A percentile compares a stretch with the other conserved stretches of the same genome.
Conservation (phyloP, 108 stramenopile species). For the Cylindrotheca closterium region DNA sequence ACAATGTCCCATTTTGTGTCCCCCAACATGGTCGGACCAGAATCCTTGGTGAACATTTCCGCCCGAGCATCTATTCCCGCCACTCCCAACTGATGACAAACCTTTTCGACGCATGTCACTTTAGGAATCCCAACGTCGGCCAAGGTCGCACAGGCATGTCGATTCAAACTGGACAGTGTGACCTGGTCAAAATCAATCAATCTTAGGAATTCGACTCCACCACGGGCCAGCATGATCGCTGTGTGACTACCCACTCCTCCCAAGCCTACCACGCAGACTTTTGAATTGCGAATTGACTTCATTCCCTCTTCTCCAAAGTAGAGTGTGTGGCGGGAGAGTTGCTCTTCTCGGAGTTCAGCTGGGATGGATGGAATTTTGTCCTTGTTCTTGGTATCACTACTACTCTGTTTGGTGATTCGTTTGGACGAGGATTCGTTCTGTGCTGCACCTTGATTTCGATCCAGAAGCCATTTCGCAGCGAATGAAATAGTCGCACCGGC, state of each 20-base stretch:
- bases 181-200: slow-evolving; percentile 99
- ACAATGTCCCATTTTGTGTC: slow-evolving; percentile 79
- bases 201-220: slow-evolving; percentile 85
- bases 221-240: slow-evolving; percentile 93
- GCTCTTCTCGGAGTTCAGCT: slow-evolving; percentile 81
- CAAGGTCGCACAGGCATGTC: slow-evolving; percentile 97
- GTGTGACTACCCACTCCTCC: slow-evolving; percentile 97
- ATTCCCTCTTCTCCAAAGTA: slow-evolving; percentile 89
- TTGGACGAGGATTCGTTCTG: neutral
- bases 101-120: slow-evolving; percentile 68
- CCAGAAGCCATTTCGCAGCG: slow-evolving; percentile 8
- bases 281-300: slow-evolving; percentile 43
- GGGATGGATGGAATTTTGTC: slow-evolving; percentile 25
- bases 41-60: slow-evolving; percentile 75
- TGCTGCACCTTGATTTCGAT: neutral
- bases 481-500: slow-evolving; percentile 17
- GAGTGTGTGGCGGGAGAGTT: slow-evolving; percentile 88
- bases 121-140: slow-evolving; percentile 92
- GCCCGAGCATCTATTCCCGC: slow-evolving; percentile 47
- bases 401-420: neutral
- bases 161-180: slow-evolving; percentile 94
- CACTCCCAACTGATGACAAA: slow-evolving; percentile 45
- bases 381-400: neutral
- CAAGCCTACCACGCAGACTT: slow-evolving; percentile 90
- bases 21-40: slow-evolving; percentile 58